Percentiles rank a stretch among this genome's conserved stretches.
These are phyloP conservation scores for Sistotremastrum niveocremeum DNA, from an alignment of 768 basidiomycete species.

Conservation along the genomic window DNA sequence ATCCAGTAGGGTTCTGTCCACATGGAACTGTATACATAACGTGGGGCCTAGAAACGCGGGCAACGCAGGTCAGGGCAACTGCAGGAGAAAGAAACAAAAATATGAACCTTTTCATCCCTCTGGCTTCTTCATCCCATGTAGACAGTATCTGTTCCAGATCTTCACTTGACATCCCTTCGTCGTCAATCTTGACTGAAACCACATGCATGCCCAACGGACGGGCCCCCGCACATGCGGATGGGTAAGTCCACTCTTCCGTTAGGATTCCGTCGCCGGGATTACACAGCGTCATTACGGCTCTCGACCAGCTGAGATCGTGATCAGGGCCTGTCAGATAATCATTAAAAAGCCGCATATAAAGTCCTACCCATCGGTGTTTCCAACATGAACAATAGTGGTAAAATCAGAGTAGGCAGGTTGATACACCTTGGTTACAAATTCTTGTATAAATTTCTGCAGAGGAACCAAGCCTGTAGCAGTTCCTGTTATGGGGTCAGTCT, in stretches of 20 bases:
- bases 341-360: not conserved
- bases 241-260: conserved; percentile 65
- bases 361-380: conserved; percentile 53
- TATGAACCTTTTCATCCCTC: conserved; percentile 41
- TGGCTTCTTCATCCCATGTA: conserved; percentile 48
- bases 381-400: conserved; percentile 40
- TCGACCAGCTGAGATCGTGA: conserved; percentile 30
- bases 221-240: conserved; percentile 31
- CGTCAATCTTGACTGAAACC: conserved; percentile 55
- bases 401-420: conserved; percentile 51
- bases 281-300: conserved; percentile 44
- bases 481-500: conserved; percentile 6
- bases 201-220: conserved; percentile 28
- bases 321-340: not conserved
- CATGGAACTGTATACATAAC: conserved; percentile 66
- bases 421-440: conserved; percentile 38
- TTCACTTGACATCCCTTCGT: conserved; percentile 51
- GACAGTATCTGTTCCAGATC: conserved; percentile 44
- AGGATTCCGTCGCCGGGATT: conserved; percentile 51
- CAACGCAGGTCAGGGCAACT: not conserved
- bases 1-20: conserved; percentile 78
- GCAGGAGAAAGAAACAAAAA: not conserved
- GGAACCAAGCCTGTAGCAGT: conserved; percentile 41
- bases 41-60: conserved; percentile 35
- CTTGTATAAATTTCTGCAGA: conserved; percentile 40